Conservation (phyloP, 208 protist species). For the Crithidia acanthocephali region DNA sequence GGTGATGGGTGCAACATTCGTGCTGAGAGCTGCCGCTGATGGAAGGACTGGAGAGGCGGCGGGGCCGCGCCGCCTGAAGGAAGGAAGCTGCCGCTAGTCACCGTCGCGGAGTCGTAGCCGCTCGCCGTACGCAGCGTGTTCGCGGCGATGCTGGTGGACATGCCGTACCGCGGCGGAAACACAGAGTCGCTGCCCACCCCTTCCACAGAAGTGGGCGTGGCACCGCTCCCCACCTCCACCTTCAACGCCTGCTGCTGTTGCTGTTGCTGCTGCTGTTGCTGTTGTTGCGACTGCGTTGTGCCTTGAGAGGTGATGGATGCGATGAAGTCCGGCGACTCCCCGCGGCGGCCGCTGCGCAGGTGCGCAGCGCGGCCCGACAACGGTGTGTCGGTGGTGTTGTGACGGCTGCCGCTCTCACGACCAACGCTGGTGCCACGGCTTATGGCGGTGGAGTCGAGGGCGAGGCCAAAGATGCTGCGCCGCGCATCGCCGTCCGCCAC, state of each 20-base stretch:
- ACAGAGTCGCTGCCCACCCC: background rate
- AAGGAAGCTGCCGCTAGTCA: background rate
- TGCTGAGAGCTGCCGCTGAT: background rate
- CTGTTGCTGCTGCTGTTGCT: background rate
- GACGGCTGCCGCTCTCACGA: background rate
- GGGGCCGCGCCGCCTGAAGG: background rate
- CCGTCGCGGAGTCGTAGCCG: background rate
- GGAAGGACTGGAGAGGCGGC: background rate
- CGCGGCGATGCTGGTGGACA: background rate
- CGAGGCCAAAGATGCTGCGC: background rate
- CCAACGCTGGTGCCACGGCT: background rate
- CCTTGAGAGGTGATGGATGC: background rate
- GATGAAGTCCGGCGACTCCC: background rate
- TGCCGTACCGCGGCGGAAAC: background rate
- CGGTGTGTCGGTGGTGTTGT: background rate
- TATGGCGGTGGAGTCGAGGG: background rate
- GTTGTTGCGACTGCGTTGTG: too few relatives aligned
- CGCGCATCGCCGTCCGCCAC: background rate
- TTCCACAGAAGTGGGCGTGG: background rate
- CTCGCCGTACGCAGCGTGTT: background rate
- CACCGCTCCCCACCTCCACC: background rate
- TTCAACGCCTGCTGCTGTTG: background rate
- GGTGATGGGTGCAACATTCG: background rate
- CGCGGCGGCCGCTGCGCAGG: background rate
- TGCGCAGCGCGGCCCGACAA: too few relatives aligned